A percentile compares a stretch with the other conserved stretches of the same genome.
Evolutionary conservation across 148 eudicot genomes (phyloP).

Genomic region (Diospyros lotus): DNA sequence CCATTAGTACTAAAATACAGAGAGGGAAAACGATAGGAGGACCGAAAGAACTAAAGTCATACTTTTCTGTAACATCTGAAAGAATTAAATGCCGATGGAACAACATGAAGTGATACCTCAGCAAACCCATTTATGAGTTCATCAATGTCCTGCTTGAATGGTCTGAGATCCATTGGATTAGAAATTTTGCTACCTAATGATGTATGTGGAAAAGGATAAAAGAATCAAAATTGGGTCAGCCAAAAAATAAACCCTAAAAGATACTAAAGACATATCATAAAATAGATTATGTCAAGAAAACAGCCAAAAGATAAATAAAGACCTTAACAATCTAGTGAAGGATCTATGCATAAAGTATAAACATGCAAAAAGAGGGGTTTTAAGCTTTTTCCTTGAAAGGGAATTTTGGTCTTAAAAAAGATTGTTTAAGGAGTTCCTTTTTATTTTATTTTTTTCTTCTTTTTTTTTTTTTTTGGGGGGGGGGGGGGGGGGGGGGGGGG

Average conservation of each 20-base stretch:
- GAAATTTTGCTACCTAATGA: not conserved
- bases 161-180: slow-evolving; percentile 41
- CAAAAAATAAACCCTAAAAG: too few relatives aligned
- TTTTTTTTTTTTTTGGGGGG: too few relatives aligned
- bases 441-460: too few relatives aligned
- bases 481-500: too few relatives aligned
- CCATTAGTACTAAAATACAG: not conserved
- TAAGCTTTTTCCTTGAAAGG: too few relatives aligned
- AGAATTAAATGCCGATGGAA: not conserved
- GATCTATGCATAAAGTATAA: too few relatives aligned
- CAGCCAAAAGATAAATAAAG: not conserved
- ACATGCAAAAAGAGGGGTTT: too few relatives aligned
- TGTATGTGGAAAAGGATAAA: not conserved
- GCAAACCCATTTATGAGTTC: slow-evolving; percentile 67
- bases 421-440: too few relatives aligned
- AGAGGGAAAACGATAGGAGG: too few relatives aligned
- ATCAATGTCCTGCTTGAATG: slow-evolving; percentile 69
- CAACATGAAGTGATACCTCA: slow-evolving; percentile 31
- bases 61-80: not conserved
- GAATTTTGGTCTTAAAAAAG: too few relatives aligned
- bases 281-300: not conserved
- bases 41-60: too few relatives aligned
- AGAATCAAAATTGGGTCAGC: not conserved
- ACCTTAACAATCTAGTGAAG: too few relatives aligned
- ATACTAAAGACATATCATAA: not conserved